These are phyloP conservation scores for Ceratocystis colombiana DNA, from an alignment of 2,329 filamentous ascomycete genomes.

Conservation along the genomic window DNA sequence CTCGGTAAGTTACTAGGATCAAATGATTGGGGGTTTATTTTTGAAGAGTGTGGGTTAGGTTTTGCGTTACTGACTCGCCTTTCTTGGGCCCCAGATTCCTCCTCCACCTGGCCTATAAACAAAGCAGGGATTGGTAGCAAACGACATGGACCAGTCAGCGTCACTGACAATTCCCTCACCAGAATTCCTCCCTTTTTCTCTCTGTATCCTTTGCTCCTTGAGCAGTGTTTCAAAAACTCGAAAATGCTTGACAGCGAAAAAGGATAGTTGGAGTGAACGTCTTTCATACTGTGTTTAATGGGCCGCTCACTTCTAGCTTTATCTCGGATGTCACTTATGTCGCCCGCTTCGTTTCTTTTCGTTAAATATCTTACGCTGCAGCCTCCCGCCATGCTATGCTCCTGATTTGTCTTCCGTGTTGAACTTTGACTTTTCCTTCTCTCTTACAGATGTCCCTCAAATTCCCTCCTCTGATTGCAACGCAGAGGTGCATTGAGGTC, in stretches of 20 bases:
- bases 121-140: slow-evolving; percentile 8
- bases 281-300: slow-evolving; percentile 12
- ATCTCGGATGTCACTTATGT: background rate
- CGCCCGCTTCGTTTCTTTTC: slow-evolving; percentile 5
- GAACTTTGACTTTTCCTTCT: slow-evolving; percentile 14
- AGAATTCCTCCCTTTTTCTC: too few species aligned
- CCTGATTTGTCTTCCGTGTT: slow-evolving; percentile 8
- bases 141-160: background rate
- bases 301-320: slow-evolving; percentile 7
- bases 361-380: slow-evolving; percentile 16
- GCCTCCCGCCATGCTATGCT: background rate
- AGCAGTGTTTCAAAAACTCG: too few species aligned
- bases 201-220: background rate
- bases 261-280: slow-evolving; percentile 5
- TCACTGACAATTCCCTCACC: too few species aligned
- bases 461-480: background rate
- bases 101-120: slow-evolving; percentile 22
- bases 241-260: background rate
- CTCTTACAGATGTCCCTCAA: background rate
- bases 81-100: background rate
- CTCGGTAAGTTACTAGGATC: slow-evolving; percentile 42
- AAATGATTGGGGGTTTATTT: background rate
- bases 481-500: background rate
- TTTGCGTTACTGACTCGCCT: slow-evolving; percentile 13
- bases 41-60: background rate